Conservation (phyloP, 1,284 basidiomycete species). For the Sporisorium exsertum region DNA sequence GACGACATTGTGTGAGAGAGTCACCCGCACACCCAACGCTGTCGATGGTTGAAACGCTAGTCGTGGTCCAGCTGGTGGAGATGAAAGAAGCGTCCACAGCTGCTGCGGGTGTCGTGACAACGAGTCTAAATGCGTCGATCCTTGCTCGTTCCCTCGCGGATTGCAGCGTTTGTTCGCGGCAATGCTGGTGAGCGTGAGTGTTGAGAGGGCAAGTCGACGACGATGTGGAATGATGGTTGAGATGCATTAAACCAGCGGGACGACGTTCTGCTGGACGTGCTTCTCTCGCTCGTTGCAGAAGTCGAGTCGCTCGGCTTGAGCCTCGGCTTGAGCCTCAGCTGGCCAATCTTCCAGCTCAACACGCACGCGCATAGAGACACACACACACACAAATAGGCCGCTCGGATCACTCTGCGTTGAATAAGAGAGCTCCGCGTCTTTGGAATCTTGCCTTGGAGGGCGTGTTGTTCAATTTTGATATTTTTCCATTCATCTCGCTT, state of each 20-base stretch:
- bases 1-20: constrained; percentile 27
- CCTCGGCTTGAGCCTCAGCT: too few relatives aligned
- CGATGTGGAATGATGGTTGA: neutral
- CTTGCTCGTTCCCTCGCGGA: neutral
- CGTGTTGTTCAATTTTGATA: constrained; percentile 3
- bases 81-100: constrained; percentile 1
- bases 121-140: neutral
- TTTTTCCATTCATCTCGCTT: neutral
- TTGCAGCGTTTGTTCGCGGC: neutral
- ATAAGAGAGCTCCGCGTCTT: constrained; percentile 13
- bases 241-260: neutral
- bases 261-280: neutral
- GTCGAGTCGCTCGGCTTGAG: neutral
- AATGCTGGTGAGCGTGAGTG: neutral
- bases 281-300: constrained; percentile 12
- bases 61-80: neutral
- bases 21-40: neutral
- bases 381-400: constrained; percentile 6
- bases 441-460: neutral
- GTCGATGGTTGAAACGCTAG: constrained; percentile 1
- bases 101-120: neutral
- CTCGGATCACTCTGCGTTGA: constrained; percentile 37
- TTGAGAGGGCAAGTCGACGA: neutral
- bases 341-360: constrained; percentile 42
- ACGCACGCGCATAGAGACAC: neutral